These are phyloP conservation scores for Corchorus olitorius DNA, from an alignment of 345 rosid species.

Conservation along the genomic window DNA sequence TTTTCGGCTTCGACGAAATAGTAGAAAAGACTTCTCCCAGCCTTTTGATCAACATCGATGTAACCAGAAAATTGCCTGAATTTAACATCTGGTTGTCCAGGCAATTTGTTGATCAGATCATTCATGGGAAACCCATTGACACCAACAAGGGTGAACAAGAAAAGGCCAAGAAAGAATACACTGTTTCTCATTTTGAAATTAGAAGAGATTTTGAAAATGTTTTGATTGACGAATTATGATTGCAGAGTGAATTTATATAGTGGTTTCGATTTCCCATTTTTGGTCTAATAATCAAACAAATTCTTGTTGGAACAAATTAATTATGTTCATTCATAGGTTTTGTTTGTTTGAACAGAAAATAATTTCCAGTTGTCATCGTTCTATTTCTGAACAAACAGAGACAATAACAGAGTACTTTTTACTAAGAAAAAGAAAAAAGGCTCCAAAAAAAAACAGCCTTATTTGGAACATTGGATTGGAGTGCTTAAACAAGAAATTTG, in stretches of 20 bases:
- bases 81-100: not conserved
- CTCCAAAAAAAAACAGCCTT: no score
- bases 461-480: no score
- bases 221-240: not conserved
- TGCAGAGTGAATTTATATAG: not conserved
- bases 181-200: not conserved
- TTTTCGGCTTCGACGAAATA: conserved; percentile 8
- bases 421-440: no score
- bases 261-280: not conserved
- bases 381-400: not conserved
- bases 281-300: no score
- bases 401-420: no score
- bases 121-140: not conserved
- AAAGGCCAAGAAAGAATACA: not conserved
- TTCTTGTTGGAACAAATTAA: no score
- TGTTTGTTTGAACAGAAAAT: not conserved
- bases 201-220: not conserved
- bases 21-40: not conserved
- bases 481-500: no score
- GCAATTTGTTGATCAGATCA: not conserved
- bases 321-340: not conserved
- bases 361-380: not conserved
- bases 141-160: not conserved
- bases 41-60: not conserved
- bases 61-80: conserved; percentile 8